Percentiles rank a stretch among this genome's conserved stretches.
phyloP scores from a whole-genome alignment of 176 grass and related monocot species.

The Aegilops umbellulata region DNA sequence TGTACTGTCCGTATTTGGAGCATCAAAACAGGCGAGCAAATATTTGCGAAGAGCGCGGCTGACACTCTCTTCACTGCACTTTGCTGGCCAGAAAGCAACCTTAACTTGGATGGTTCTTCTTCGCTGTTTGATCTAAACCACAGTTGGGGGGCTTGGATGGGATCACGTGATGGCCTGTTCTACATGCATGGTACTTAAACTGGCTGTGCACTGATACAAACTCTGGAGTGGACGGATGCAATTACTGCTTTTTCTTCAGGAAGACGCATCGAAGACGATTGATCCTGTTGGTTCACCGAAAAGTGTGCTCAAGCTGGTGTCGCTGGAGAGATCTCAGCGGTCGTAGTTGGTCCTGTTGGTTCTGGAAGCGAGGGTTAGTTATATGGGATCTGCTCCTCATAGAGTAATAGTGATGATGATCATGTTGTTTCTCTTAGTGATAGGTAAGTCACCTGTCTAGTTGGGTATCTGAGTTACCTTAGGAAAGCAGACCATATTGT shows the following conservation, averaged over 20 bases:
- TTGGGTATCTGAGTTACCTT: background rate
- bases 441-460: background rate
- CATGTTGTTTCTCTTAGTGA: conserved; percentile 25
- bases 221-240: conserved; percentile 5
- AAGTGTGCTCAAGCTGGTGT: background rate
- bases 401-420: conserved; percentile 4
- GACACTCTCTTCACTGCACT: conserved; percentile 40
- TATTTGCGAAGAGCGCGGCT: conserved; percentile 55
- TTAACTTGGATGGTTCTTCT: conserved; percentile 26
- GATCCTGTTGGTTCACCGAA: background rate
- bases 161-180: conserved; percentile 68
- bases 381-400: background rate
- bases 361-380: background rate
- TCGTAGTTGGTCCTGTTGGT: background rate
- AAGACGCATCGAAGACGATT: background rate
- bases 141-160: conserved; percentile 85
- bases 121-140: conserved; percentile 43
- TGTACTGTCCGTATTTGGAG: conserved; percentile 70
- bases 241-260: background rate
- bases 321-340: background rate
- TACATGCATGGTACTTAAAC: conserved; percentile 77
- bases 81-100: conserved; percentile 60
- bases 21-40: conserved; percentile 75
- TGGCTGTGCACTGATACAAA: background rate
- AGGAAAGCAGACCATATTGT: background rate